These are phyloP conservation scores for Penicillium aurantiogriseum DNA, from an alignment of 2,329 filamentous ascomycete genomes.

Conservation along the genomic window DNA sequence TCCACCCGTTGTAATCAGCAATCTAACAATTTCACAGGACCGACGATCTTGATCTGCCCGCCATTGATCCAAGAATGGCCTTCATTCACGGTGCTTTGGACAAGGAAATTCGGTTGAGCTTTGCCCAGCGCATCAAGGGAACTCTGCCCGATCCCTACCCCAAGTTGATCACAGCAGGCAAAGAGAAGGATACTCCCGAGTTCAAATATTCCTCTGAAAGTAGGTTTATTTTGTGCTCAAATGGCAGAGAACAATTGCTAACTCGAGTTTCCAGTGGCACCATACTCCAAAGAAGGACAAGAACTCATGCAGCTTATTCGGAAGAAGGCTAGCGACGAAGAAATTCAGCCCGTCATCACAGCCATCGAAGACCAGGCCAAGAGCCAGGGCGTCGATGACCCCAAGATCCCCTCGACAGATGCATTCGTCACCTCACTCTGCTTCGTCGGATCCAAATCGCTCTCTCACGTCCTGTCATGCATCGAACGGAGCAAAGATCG, in stretches of 20 bases:
- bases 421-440: constrained; percentile 92
- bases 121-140: constrained; percentile 92
- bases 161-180: constrained; percentile 74
- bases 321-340: constrained; percentile 80
- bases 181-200: constrained; percentile 92
- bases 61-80: constrained; percentile 82
- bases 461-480: constrained; percentile 91
- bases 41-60: constrained; percentile 74
- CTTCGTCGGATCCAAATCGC: constrained; percentile 89
- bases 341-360: constrained; percentile 78
- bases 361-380: constrained; percentile 77
- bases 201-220: constrained; percentile 83
- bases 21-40: constrained; percentile 50
- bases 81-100: constrained; percentile 90
- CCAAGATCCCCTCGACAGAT: constrained; percentile 82
- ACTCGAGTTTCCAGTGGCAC: constrained; percentile 56
- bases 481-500: constrained; percentile 93
- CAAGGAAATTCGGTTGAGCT: constrained; percentile 95
- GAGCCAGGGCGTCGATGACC: constrained; percentile 66
- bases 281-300: constrained; percentile 80
- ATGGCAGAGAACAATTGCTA: constrained; percentile 12
- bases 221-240: constrained; percentile 45
- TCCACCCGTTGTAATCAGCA: background rate
- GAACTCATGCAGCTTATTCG: constrained; percentile 76
- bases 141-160: constrained; percentile 85